Evolutionary conservation across 2,329 filamentous ascomycete genomes (phyloP).

Genomic region (Talaromyces amestolkiae): DNA sequence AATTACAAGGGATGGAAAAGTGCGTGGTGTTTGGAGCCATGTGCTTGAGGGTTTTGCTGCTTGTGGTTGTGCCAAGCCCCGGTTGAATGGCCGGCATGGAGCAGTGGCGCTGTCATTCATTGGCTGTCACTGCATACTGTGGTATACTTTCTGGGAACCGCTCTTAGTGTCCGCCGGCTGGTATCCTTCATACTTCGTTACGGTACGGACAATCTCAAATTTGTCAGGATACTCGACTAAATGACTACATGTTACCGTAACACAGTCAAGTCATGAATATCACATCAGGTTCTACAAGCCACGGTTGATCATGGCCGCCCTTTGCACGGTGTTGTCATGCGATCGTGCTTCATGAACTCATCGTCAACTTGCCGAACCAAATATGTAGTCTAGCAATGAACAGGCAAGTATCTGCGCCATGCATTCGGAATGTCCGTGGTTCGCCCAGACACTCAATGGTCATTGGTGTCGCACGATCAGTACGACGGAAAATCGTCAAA

Average conservation of each 20-base stretch:
- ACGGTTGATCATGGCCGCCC: not conserved
- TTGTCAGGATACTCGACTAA: not conserved
- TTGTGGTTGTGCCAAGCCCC: not conserved
- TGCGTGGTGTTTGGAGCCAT: slow-evolving; percentile 11
- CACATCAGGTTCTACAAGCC: not conserved
- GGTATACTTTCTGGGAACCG: not conserved
- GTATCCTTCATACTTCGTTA: not conserved
- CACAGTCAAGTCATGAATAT: not conserved
- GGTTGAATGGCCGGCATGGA: not conserved
- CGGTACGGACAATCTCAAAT: not conserved
- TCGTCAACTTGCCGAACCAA: not conserved
- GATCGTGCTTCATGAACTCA: not conserved
- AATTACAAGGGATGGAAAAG: slow-evolving; percentile 3
- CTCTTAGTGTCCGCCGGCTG: slow-evolving; percentile 1
- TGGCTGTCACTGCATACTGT: not conserved
- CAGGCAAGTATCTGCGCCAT: not conserved
- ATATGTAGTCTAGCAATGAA: not conserved
- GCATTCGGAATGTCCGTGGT: slow-evolving; percentile 2
- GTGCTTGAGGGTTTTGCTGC: not conserved
- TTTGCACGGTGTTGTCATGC: not conserved
- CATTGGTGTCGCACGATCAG: not conserved
- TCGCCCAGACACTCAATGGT: not conserved
- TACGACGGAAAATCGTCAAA: not conserved
- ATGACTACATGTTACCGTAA: not conserved
- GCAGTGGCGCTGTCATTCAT: not conserved